A percentile compares a stretch with the other conserved stretches of the same genome.
Conservation (phyloP, 345 rosid species). For the Hevea brasiliensis region DNA sequence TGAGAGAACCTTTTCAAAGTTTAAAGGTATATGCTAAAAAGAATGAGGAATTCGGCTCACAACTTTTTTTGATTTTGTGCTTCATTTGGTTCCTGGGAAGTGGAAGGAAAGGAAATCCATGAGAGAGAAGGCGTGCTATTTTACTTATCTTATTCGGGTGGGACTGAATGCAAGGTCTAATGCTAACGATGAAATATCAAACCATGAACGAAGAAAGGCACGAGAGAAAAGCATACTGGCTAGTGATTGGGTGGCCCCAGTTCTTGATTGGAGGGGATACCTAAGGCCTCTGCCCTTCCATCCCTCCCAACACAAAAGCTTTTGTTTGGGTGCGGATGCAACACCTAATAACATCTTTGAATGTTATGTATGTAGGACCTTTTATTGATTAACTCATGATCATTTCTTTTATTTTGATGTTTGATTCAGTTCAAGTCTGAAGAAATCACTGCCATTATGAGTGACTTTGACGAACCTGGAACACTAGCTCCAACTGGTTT, state of each 20-base stretch:
- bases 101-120: neutral
- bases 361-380: neutral
- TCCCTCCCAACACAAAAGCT: too few species aligned
- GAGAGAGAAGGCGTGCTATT: neutral
- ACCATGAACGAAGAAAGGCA: too few species aligned
- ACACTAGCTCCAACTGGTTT: slow-evolving; percentile 84
- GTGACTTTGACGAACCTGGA: slow-evolving; percentile 72
- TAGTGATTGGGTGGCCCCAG: too few species aligned
- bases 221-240: too few species aligned
- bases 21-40: neutral
- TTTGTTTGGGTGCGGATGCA: too few species aligned
- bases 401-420: slow-evolving; percentile 13
- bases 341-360: neutral
- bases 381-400: slow-evolving; percentile 1
- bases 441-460: slow-evolving; percentile 51
- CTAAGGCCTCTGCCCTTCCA: too few species aligned
- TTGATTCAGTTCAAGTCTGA: slow-evolving; percentile 62
- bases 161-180: neutral
- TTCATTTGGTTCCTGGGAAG: neutral
- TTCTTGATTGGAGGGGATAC: too few species aligned
- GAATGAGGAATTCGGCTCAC: neutral
- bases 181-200: too few species aligned
- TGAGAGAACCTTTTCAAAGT: neutral
- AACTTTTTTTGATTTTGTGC: neutral
- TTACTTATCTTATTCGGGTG: neutral